Conservation (phyloP, 2,329 filamentous ascomycete species). For the Colletotrichum liaoningense region DNA sequence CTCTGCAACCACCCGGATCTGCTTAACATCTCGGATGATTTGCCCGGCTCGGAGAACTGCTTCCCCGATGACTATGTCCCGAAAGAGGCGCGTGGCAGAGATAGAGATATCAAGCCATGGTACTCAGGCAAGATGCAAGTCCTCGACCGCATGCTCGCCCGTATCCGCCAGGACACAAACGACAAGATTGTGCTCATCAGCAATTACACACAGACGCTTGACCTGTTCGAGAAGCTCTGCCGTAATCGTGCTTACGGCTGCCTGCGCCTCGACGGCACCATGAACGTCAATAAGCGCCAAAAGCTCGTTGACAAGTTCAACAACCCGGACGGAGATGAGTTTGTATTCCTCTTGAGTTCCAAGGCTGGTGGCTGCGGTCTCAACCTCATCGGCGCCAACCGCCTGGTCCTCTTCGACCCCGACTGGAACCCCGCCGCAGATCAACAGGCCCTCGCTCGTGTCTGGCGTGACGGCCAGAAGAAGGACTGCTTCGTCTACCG, state of each 20-base stretch:
- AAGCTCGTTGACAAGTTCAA: slow-evolving; percentile 99
- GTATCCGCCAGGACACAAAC: slow-evolving; percentile 94
- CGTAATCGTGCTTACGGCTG: slow-evolving; percentile 86
- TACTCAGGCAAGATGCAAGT: slow-evolving; percentile 99
- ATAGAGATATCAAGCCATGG: slow-evolving; percentile 93
- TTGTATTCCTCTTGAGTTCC: slow-evolving; percentile 94
- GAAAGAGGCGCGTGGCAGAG: slow-evolving; percentile 87
- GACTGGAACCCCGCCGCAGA: slow-evolving; percentile 99
- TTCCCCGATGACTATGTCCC: slow-evolving; percentile 90
- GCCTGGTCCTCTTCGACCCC: slow-evolving; percentile 94
- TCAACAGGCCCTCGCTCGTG: slow-evolving; percentile 94
- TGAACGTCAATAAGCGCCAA: slow-evolving; percentile 97
- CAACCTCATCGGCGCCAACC: slow-evolving; percentile 94
- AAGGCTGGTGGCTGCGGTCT: slow-evolving; percentile 98
- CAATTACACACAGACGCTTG: slow-evolving; percentile 96
- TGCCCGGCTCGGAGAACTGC: slow-evolving; percentile 85
- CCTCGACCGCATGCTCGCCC: slow-evolving; percentile 95
- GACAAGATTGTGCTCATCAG: slow-evolving; percentile 99
- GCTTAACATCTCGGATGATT: slow-evolving; percentile 82
- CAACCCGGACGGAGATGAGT: slow-evolving; percentile 88
- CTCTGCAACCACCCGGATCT: slow-evolving; percentile 98
- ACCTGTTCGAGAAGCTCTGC: slow-evolving; percentile 93
- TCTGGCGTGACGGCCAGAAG: slow-evolving; percentile 99
- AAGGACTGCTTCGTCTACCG: slow-evolving; percentile 99
- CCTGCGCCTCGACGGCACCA: slow-evolving; percentile 92